Evolutionary conservation across 306 rosid genomes (phyloP).

Genomic region (Mucuna pruriens): DNA sequence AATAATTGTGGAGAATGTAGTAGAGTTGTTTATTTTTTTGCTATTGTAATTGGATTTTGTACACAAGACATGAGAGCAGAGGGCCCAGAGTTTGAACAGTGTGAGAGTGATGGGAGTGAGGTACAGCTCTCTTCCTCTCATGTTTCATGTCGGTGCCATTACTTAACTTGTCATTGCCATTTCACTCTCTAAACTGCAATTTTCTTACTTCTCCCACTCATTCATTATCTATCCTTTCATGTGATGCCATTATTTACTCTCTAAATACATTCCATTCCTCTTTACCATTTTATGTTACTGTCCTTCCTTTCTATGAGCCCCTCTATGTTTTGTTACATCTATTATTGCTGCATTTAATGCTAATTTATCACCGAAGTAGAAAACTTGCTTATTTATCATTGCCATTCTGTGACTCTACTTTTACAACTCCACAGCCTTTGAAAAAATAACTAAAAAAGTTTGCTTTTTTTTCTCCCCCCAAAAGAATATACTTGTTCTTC

Average conservation of each 20-base stretch:
- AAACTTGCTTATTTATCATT: slow-evolving; percentile 9
- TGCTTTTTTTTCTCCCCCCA: background rate
- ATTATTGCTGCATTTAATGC: slow-evolving; percentile 39
- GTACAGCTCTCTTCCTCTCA: slow-evolving; percentile 5
- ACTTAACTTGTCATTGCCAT: background rate
- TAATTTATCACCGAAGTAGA: background rate
- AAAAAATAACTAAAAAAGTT: background rate
- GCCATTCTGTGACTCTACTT: background rate
- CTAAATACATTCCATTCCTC: background rate
- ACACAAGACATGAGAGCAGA: background rate
- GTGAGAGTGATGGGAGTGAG: slow-evolving; percentile 24
- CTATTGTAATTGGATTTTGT: background rate
- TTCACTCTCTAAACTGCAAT: background rate
- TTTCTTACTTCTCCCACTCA: background rate
- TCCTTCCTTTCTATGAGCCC: background rate
- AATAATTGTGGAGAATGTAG: too few relatives aligned
- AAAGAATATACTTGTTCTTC: slow-evolving; percentile 23
- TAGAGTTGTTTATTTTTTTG: too few relatives aligned
- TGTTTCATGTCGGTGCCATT: slow-evolving; percentile 16
- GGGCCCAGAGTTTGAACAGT: slow-evolving; percentile 9
- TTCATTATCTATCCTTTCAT: slow-evolving; percentile 21
- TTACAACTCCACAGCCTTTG: background rate
- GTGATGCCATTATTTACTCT: slow-evolving; percentile 24
- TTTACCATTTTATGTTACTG: background rate
- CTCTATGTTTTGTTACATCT: background rate